Percentiles rank a stretch among this genome's conserved stretches.
Evolutionary conservation across 108 stramenopile species (phyloP).

Genomic region (Cyclotella cryptica): DNA sequence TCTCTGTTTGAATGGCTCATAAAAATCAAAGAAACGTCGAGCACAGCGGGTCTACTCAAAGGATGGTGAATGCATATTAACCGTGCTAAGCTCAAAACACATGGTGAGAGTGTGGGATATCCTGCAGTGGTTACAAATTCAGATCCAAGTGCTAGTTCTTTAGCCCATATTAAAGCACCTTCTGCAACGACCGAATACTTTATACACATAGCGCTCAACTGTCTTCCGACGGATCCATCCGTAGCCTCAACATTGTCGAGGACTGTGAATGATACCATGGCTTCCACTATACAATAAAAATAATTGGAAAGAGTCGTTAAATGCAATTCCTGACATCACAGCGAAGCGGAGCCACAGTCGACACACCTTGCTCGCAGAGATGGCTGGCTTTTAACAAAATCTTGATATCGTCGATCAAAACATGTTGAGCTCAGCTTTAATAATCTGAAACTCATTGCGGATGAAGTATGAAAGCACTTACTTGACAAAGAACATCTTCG

Average conservation of each 20-base stretch:
- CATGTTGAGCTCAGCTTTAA: neutral
- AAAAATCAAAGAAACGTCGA: slow-evolving; percentile 74
- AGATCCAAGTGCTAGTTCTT: slow-evolving; percentile 59
- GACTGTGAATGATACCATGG: slow-evolving; percentile 85
- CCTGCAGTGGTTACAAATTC: slow-evolving; percentile 81
- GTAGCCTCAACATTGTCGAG: slow-evolving; percentile 38
- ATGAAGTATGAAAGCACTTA: neutral
- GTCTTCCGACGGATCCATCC: slow-evolving; percentile 63
- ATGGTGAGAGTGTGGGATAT: slow-evolving; percentile 78
- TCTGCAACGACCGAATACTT: slow-evolving; percentile 71
- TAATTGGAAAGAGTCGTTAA: neutral
- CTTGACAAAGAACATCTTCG: slow-evolving; percentile 60
- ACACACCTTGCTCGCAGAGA: slow-evolving; percentile 68
- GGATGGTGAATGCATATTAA: slow-evolving; percentile 75
- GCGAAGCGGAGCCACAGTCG: neutral
- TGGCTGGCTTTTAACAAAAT: slow-evolving; percentile 63
- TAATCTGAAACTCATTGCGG: neutral
- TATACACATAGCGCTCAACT: slow-evolving; percentile 71
- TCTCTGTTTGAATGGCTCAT: slow-evolving; percentile 81
- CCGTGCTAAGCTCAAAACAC: slow-evolving; percentile 76
- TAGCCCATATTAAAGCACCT: slow-evolving; percentile 85
- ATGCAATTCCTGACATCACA: neutral
- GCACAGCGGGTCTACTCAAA: slow-evolving; percentile 61
- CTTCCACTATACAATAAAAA: slow-evolving; percentile 50
- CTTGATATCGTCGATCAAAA: neutral